phyloP scores from a whole-genome alignment of 2,329 filamentous ascomycete species.

The Thielaviopsis ethacetica region DNA sequence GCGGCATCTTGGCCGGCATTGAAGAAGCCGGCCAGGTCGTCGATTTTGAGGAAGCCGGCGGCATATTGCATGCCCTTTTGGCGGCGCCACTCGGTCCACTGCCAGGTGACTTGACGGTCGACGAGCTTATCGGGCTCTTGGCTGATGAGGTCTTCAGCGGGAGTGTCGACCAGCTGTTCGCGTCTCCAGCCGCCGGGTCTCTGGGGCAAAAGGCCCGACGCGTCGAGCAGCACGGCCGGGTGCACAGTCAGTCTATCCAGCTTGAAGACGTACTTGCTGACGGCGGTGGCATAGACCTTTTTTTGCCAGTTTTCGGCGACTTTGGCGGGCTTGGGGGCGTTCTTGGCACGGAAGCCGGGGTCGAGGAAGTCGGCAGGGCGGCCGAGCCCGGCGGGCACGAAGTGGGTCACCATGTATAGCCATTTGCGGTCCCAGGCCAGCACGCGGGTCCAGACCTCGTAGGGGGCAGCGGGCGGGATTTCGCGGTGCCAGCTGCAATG shows the following conservation, averaged over 20 bases:
- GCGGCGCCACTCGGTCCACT: constrained; percentile 44
- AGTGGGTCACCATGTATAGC: constrained; percentile 62
- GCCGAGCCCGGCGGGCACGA: constrained; percentile 45
- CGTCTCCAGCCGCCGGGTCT: constrained; percentile 49
- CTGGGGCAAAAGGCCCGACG: constrained; percentile 57
- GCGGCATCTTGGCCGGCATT: constrained; percentile 36
- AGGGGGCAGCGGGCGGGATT: constrained; percentile 50
- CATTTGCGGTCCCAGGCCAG: constrained; percentile 69
- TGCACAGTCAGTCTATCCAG: constrained; percentile 69
- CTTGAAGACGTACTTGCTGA: constrained; percentile 75
- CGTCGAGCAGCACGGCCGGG: constrained; percentile 57
- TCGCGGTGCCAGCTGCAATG: constrained; percentile 59
- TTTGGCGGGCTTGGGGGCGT: constrained; percentile 20
- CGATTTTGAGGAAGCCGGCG: constrained; percentile 38
- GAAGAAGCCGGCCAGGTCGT: constrained; percentile 34
- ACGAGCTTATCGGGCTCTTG: neutral
- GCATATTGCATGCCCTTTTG: constrained; percentile 38
- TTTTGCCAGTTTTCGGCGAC: constrained; percentile 33
- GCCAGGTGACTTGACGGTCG: constrained; percentile 28
- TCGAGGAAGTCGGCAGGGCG: constrained; percentile 38
- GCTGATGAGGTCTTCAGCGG: constrained; percentile 18
- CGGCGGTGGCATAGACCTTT: constrained; percentile 52
- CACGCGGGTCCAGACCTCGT: constrained; percentile 58
- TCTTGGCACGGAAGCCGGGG: constrained; percentile 26
- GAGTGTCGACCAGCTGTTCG: constrained; percentile 22